Percentiles rank a stretch among this genome's conserved stretches.
Evolutionary conservation across 208 protist species (phyloP).

Genomic region (Leishmania martiniquensis): DNA sequence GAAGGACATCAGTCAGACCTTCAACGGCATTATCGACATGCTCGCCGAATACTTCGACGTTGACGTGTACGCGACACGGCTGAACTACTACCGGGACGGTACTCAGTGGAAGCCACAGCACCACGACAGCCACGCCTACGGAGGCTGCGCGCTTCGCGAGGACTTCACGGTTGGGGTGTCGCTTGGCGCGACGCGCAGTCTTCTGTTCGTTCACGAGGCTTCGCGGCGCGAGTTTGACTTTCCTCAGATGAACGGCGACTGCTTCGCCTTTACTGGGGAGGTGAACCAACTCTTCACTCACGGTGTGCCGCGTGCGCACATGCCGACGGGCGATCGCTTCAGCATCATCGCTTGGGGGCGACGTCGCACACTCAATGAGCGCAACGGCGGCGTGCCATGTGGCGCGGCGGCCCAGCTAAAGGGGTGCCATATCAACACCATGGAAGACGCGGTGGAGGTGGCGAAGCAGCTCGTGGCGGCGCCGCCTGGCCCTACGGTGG

Average conservation of each 20-base stretch:
- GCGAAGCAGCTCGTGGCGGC: constrained; percentile 68
- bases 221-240: constrained; percentile 90
- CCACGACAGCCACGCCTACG: constrained; percentile 94
- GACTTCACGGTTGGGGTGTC: constrained; percentile 94
- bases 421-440: constrained; percentile 38
- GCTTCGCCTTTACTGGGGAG: constrained; percentile 92
- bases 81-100: constrained; percentile 94
- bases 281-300: constrained; percentile 91
- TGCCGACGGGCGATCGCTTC: constrained; percentile 75
- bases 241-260: constrained; percentile 92
- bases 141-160: constrained; percentile 62
- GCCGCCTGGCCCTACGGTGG: constrained; percentile 3
- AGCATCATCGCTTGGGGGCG: constrained; percentile 93
- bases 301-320: constrained; percentile 84
- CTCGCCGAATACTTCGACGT: constrained; percentile 90
- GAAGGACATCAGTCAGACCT: constrained; percentile 76
- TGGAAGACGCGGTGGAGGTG: constrained; percentile 69
- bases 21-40: constrained; percentile 88
- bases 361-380: constrained; percentile 71
- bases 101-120: constrained; percentile 95
- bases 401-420: constrained; percentile 16
- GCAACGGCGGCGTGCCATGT: constrained; percentile 70
- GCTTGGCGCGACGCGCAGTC: constrained; percentile 79
- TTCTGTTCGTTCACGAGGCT: constrained; percentile 90
- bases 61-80: constrained; percentile 89